Percentiles rank a stretch among this genome's conserved stretches.
Evolutionary conservation across 495 filamentous ascomycete genomes (phyloP).

Genomic region (Glutinoglossum americanum): DNA sequence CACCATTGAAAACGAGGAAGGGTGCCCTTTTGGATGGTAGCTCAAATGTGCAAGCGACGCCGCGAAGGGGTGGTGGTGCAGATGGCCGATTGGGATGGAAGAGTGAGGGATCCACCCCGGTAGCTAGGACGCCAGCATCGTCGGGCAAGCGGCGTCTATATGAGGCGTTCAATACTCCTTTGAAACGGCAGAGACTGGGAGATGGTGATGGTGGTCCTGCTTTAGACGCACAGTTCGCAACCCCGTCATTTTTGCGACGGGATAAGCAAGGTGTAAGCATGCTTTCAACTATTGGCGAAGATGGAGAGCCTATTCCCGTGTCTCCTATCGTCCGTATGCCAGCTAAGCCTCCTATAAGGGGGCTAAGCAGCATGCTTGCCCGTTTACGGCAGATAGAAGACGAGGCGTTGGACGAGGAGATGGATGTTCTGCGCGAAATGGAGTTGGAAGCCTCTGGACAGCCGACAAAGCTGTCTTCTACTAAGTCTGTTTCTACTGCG

Average conservation of each 20-base stretch:
- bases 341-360: conserved; percentile 42
- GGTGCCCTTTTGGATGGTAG: conserved; percentile 1
- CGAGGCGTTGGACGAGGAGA: conserved; percentile 52
- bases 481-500: conserved; percentile 13
- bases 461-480: conserved; percentile 9
- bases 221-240: conserved; percentile 32
- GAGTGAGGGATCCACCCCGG: not conserved
- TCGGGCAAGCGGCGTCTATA: conserved; percentile 36
- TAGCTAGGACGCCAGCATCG: conserved; percentile 36
- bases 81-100: not conserved
- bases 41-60: not conserved
- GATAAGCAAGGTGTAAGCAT: conserved; percentile 14
- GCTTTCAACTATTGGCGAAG: conserved; percentile 24
- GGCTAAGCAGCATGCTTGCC: conserved; percentile 60
- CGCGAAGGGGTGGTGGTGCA: not conserved
- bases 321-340: conserved; percentile 29
- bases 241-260: conserved; percentile 58
- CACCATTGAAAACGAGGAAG: conserved; percentile 16
- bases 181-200: conserved; percentile 11
- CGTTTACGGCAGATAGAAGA: conserved; percentile 61
- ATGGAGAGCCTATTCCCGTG: conserved; percentile 25
- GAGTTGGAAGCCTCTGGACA: conserved; percentile 28
- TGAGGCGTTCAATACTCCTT: conserved; percentile 43
- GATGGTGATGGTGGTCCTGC: conserved; percentile 19
- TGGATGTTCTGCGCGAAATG: conserved; percentile 63